Conservation (phyloP, 768 basidiomycete genomes). For the Omphalotus guepiniiformis region DNA sequence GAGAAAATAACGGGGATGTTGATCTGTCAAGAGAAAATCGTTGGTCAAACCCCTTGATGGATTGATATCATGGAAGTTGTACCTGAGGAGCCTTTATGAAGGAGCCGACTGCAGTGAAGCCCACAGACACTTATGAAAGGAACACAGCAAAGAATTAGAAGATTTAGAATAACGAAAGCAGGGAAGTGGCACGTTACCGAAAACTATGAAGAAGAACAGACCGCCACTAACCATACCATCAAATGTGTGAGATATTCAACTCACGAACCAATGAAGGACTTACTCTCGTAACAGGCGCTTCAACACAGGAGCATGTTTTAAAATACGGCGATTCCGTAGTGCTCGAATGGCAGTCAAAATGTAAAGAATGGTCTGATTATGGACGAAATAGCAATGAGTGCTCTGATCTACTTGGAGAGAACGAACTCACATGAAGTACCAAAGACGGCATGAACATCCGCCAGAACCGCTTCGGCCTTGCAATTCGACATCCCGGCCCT, state of each 20-base stretch:
- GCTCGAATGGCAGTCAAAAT: conserved; percentile 31
- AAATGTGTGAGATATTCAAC: neutral
- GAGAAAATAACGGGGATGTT: conserved; percentile 35
- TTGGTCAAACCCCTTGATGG: neutral
- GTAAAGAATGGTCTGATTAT: conserved; percentile 30
- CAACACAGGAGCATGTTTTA: conserved; percentile 27
- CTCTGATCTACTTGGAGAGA: neutral
- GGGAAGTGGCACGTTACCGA: conserved; percentile 20
- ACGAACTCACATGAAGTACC: conserved; percentile 28
- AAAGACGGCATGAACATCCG: conserved; percentile 33
- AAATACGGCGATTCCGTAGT: conserved; percentile 25
- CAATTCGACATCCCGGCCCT: conserved; percentile 28
- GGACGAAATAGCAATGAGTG: neutral
- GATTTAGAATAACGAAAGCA: neutral
- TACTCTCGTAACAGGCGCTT: conserved; percentile 38
- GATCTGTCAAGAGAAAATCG: conserved; percentile 18
- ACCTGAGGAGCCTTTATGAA: conserved; percentile 29
- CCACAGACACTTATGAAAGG: conserved; percentile 26
- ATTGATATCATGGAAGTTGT: neutral
- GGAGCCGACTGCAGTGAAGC: conserved; percentile 29
- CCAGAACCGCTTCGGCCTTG: conserved; percentile 29
- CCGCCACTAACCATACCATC: conserved; percentile 27
- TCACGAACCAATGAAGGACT: conserved; percentile 8
- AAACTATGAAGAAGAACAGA: conserved; percentile 37
- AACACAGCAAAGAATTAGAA: neutral